Evolutionary conservation across 2,329 filamentous ascomycete genomes (phyloP).

Genomic region (Sporothrix globosa): DNA sequence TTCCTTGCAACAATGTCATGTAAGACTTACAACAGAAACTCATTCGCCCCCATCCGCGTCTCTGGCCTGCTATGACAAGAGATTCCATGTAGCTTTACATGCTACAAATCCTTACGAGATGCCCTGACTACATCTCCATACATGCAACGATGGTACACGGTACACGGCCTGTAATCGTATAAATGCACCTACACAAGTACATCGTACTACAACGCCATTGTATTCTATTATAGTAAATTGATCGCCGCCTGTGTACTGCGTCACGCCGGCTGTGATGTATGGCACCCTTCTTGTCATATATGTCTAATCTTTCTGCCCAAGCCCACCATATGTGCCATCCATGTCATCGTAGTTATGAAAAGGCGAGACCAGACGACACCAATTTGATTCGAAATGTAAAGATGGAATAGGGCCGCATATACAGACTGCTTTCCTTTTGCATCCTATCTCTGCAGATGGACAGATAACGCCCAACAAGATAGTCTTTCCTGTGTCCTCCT

Average conservation of each 20-base stretch:
- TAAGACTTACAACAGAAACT: background rate
- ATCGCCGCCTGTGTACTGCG: background rate
- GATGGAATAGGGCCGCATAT: background rate
- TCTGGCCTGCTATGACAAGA: background rate
- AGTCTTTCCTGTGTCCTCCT: background rate
- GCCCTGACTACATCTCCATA: background rate
- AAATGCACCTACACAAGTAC: background rate
- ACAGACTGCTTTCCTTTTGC: background rate
- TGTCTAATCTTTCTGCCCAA: constrained; percentile 9
- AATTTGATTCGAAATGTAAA: background rate
- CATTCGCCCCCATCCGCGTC: background rate
- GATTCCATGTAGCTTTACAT: background rate
- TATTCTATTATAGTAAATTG: background rate
- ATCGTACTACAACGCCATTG: background rate
- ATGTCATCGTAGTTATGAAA: background rate
- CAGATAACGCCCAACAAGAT: background rate
- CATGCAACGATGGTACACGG: background rate
- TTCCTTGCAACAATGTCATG: constrained; percentile 11
- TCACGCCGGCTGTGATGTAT: background rate
- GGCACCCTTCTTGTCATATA: background rate
- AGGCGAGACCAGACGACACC: background rate
- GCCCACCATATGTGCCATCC: constrained; percentile 1
- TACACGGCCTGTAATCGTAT: constrained; percentile 4
- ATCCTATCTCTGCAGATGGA: background rate
- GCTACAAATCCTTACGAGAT: constrained; percentile 6